Evolutionary conservation across 441 rosid species (phyloP).

Genomic region (Kokia cookei): DNA sequence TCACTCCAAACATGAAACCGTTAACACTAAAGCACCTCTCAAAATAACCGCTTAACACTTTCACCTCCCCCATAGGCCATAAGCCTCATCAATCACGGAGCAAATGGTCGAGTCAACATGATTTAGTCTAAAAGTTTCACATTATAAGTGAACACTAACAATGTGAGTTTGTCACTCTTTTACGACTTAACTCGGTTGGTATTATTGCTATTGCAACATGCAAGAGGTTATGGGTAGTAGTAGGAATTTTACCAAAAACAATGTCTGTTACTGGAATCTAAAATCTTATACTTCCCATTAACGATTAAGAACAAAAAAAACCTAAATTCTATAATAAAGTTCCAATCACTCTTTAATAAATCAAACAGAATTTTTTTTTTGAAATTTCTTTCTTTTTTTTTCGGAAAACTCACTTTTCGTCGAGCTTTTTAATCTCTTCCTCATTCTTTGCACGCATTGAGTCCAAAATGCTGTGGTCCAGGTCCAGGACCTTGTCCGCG

Average conservation of each 20-base stretch:
- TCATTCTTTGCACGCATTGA: slow-evolving; percentile 61
- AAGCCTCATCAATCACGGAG: not conserved
- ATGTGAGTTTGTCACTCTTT: not conserved
- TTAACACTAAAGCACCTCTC: not conserved
- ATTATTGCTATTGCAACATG: no score
- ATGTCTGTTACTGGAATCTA: no score
- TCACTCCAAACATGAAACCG: not conserved
- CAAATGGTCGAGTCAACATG: not conserved
- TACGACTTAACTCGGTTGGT: no score
- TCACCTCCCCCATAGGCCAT: not conserved
- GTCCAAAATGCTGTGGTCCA: slow-evolving; percentile 63
- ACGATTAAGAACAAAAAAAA: not conserved
- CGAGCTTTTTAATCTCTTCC: slow-evolving; percentile 88
- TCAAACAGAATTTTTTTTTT: no score
- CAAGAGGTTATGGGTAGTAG: no score
- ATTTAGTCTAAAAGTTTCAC: not conserved
- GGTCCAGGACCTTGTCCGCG: slow-evolving; percentile 54
- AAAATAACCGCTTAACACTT: not conserved
- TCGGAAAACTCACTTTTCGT: slow-evolving; percentile 60
- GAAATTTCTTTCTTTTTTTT: no score
- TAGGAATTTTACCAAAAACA: not conserved
- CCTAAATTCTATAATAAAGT: not conserved
- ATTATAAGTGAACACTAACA: not conserved
- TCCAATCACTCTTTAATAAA: not conserved
- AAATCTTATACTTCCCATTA: not conserved